Base-by-base conservation (phyloP, 2,329 filamentous ascomycete species). In the Fusarium stilboides region DNA sequence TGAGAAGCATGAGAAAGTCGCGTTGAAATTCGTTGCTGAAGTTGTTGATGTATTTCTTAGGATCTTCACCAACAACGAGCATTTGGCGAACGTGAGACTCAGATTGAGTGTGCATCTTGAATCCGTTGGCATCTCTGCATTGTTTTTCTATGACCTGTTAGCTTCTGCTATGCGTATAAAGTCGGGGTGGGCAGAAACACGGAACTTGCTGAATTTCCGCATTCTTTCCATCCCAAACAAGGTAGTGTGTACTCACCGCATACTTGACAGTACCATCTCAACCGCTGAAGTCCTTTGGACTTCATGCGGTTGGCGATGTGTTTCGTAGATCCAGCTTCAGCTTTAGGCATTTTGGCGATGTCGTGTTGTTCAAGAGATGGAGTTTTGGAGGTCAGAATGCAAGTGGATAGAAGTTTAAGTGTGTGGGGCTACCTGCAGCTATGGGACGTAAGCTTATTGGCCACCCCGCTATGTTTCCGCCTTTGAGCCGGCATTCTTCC, bases 51-150 rank as follows among this genome's bases (percentile, higher is more conserved):
- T 88, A 89, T 74, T 93, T 94, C 68, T 92, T 92, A 22, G 94
- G 89, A 76, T 98, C 91, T 77, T 97, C 92, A 76, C 94, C 95
- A 26, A 98, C 91, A 2, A 94, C 80, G 43, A 95, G 85, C 78
- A 98, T 97, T 71, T 94, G 90, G n/a, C 95, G 91, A 40, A 97
- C 92, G 77, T 98, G 95, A 47, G 89, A 90, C 80, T 97, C 94
- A 66, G 89, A 92, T 74, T 94, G 89, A 1, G 91, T 91, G 81
- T 98, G 95, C 83, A 93, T 93, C 80, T 94, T 94, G 82, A 94
- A 97, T 26, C 91, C 94, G 81, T 98, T 98, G 72, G 94, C 93
- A 77, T 97, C 94, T 63, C 92, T 87, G 42, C 77, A 80, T 57
- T 82, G 79, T 62, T 83, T 80, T 77, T 93, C 57, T 60, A 14